phyloP scores from a whole-genome alignment of 805 yeast genomes.

The Wickerhamiella domercqiae region DNA sequence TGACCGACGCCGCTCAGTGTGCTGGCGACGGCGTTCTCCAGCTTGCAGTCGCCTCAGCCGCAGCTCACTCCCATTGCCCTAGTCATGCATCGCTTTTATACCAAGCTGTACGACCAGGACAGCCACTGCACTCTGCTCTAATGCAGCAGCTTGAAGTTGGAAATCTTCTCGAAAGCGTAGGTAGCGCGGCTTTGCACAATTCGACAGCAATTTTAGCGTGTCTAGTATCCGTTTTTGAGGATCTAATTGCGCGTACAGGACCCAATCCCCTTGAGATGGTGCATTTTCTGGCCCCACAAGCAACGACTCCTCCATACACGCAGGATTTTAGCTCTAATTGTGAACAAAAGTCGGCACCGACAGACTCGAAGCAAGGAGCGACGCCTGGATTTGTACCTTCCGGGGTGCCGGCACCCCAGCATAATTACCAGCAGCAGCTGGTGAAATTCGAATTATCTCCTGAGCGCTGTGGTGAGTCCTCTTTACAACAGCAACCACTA shows the following conservation, averaged over 20 bases:
- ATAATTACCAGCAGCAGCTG: no score
- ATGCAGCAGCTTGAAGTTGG: not conserved
- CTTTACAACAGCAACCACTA: not conserved
- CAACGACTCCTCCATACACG: no score
- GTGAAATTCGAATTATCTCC: not conserved
- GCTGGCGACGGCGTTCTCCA: slow-evolving; percentile 1
- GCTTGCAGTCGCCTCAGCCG: slow-evolving; percentile 13
- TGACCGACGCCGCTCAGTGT: not conserved
- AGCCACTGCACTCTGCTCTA: not conserved
- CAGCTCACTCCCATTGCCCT: slow-evolving; percentile 6
- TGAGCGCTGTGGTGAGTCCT: not conserved
- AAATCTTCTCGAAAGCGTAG: not conserved
- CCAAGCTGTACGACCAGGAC: not conserved
- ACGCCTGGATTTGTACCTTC: not conserved
- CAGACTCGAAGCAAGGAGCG: not conserved
- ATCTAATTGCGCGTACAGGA: not conserved
- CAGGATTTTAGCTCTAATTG: not conserved
- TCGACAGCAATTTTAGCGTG: not conserved
- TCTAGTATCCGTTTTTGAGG: not conserved
- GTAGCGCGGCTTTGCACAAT: not conserved
- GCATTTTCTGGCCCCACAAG: not conserved
- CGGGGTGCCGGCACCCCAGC: no score
- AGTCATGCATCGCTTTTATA: not conserved
- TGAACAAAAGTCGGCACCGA: not conserved
- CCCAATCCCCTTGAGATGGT: not conserved